These are phyloP conservation scores for Larix kaempferi DNA, from an alignment of 75 land plant genomes.

Conservation along the genomic window DNA sequence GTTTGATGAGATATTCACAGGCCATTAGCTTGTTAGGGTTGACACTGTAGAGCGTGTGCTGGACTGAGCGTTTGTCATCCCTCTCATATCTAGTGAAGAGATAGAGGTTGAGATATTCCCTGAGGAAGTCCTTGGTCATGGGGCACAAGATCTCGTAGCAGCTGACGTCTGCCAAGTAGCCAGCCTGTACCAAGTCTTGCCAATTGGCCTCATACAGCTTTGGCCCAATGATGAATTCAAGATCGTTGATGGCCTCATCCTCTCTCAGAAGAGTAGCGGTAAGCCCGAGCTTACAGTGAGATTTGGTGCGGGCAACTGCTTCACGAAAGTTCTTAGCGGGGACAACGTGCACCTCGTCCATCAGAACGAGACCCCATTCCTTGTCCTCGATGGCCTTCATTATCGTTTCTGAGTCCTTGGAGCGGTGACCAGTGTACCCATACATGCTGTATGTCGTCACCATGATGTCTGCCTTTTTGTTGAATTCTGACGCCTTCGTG, in stretches of 20 bases:
- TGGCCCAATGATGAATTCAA: constrained; percentile 21
- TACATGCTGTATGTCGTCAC: constrained; percentile 27
- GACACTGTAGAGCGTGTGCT: constrained; percentile 16
- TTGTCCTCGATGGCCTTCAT: constrained; percentile 4
- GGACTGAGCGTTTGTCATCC: neutral
- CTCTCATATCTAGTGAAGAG: no score
- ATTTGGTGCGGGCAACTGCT: constrained; percentile 17
- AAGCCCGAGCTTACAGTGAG: constrained; percentile 26
- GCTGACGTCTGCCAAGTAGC: constrained; percentile 14
- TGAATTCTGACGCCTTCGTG: constrained; percentile 14
- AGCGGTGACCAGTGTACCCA: constrained; percentile 21
- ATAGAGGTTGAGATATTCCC: constrained; percentile 11
- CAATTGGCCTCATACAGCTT: constrained; percentile 14
- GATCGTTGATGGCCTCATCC: constrained; percentile 16
- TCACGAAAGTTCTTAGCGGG: constrained; percentile 23
- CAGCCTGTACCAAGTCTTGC: constrained; percentile 9
- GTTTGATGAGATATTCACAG: constrained; percentile 23
- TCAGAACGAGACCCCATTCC: constrained; percentile 23
- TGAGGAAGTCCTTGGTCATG: constrained; percentile 22
- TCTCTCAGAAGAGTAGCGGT: constrained; percentile 25
- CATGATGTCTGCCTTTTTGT: constrained; percentile 9
- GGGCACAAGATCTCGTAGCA: constrained; percentile 21
- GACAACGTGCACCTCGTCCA: constrained; percentile 31
- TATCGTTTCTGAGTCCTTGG: constrained; percentile 22
- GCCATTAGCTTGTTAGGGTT: constrained; percentile 28